Evolutionary conservation across 2,329 filamentous ascomycete genomes (phyloP).

Genomic region (Scleromitrula shiraiana): DNA sequence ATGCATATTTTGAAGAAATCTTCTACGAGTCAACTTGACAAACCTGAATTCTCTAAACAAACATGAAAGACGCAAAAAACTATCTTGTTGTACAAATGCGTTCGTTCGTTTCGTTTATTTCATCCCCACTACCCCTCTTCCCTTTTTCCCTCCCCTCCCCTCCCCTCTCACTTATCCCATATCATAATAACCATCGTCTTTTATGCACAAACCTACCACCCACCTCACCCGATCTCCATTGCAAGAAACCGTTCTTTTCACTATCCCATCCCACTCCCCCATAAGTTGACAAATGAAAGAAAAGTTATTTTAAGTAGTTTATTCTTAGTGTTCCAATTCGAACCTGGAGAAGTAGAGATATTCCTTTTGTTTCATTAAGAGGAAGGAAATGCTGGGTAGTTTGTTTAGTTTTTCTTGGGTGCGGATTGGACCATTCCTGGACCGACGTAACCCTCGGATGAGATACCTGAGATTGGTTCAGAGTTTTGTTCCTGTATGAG

Average conservation of each 20-base stretch:
- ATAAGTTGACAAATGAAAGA: not conserved
- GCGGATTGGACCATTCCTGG: slow-evolving; percentile 64
- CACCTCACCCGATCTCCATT: not conserved
- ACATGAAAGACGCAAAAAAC: slow-evolving; percentile 5
- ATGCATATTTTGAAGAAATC: too few relatives aligned
- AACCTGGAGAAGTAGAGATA: too few relatives aligned
- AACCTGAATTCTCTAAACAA: slow-evolving; percentile 12
- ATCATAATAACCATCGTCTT: too few relatives aligned
- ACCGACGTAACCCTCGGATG: slow-evolving; percentile 70
- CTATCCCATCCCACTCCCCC: too few relatives aligned
- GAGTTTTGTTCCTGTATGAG: slow-evolving; percentile 63
- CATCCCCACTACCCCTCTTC: not conserved
- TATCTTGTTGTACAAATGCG: slow-evolving; percentile 17
- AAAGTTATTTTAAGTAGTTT: not conserved
- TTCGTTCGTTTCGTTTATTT: not conserved
- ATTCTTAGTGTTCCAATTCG: too few relatives aligned
- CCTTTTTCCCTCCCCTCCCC: too few relatives aligned
- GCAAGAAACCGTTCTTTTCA: not conserved
- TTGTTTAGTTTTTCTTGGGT: slow-evolving; percentile 26
- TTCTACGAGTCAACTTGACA: not conserved
- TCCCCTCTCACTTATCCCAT: not conserved
- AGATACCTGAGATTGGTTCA: slow-evolving; percentile 80
- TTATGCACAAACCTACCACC: slow-evolving; percentile 8
- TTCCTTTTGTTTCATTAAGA: not conserved
- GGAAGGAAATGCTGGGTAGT: not conserved